These are phyloP conservation scores for Trametes elegans DNA, from an alignment of 768 basidiomycete species.

Conservation along the genomic window DNA sequence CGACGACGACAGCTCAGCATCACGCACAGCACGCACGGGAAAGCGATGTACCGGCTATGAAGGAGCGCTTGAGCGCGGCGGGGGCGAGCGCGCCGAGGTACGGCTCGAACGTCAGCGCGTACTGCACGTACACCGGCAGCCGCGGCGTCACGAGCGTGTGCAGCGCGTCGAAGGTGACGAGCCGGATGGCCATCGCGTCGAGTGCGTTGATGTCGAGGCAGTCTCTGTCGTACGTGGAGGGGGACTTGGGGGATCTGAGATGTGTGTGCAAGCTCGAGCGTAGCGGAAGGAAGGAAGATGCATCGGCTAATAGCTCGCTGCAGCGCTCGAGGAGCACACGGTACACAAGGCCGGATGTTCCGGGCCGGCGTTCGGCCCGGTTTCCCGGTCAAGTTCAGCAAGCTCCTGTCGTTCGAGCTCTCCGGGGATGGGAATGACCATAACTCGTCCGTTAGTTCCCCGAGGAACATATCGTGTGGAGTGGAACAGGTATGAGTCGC, in stretches of 20 bases:
- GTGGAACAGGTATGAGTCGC: too few relatives aligned
- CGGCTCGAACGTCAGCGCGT: constrained; percentile 63
- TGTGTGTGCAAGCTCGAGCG: too few relatives aligned
- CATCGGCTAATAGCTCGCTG: not conserved
- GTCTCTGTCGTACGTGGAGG: too few relatives aligned
- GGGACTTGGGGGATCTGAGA: too few relatives aligned
- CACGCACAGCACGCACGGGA: not conserved
- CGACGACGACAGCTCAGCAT: not conserved
- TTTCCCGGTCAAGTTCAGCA: too few relatives aligned
- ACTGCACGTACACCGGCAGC: constrained; percentile 62
- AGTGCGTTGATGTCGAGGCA: too few relatives aligned
- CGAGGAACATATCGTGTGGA: too few relatives aligned
- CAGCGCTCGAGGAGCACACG: not conserved
- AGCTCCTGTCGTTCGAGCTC: too few relatives aligned
- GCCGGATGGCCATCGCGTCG: constrained; percentile 40
- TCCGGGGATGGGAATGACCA: too few relatives aligned
- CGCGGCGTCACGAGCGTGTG: constrained; percentile 75
- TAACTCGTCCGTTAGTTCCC: too few relatives aligned
- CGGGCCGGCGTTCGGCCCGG: not conserved
- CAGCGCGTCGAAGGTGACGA: constrained; percentile 78
- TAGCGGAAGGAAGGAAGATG: not conserved
- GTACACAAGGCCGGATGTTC: too few relatives aligned
- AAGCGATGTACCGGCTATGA: constrained; percentile 49
- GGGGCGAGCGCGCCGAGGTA: constrained; percentile 63
- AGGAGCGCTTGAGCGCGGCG: constrained; percentile 50